A percentile compares a stretch with the other conserved stretches of the same genome.
These are phyloP conservation scores for Kregervanrija delftensis DNA, from an alignment of 805 yeast species.

Conservation along the genomic window DNA sequence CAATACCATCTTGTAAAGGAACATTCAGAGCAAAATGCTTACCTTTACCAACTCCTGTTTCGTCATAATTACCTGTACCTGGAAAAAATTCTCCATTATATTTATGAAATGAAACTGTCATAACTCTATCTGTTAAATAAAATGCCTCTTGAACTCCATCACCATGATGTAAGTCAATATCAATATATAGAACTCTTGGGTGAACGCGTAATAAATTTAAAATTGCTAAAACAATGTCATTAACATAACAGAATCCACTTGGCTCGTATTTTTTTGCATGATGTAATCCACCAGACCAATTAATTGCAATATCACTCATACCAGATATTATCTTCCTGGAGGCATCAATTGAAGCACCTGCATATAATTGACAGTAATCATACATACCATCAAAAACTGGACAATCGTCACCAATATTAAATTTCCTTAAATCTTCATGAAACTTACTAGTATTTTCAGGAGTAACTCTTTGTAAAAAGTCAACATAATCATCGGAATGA, in stretches of 20 bases:
- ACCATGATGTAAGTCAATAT: slow-evolving; percentile 94
- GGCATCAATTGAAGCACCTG: slow-evolving; percentile 94
- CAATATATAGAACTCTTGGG: slow-evolving; percentile 88
- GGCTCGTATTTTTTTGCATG: slow-evolving; percentile 96
- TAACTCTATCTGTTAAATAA: slow-evolving; percentile 88
- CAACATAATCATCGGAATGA: slow-evolving; percentile 82
- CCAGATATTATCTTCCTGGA: slow-evolving; percentile 80
- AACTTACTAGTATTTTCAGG: slow-evolving; percentile 64
- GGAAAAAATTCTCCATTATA: slow-evolving; percentile 94
- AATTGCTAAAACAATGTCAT: slow-evolving; percentile 88
- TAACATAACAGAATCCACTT: slow-evolving; percentile 90
- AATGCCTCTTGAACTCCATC: slow-evolving; percentile 98
- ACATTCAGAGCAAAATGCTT: slow-evolving; percentile 84
- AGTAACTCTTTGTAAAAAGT: slow-evolving; percentile 67
- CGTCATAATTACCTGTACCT: slow-evolving; percentile 91
- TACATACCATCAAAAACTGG: slow-evolving; percentile 94
- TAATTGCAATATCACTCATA: slow-evolving; percentile 88
- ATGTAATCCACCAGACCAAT: slow-evolving; percentile 95
- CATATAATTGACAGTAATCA: slow-evolving; percentile 80
- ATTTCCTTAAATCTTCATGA: slow-evolving; percentile 52
- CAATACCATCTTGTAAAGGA: slow-evolving; percentile 92
- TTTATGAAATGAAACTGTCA: slow-evolving; percentile 95
- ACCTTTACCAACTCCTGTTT: slow-evolving; percentile 83
- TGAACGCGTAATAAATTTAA: slow-evolving; percentile 80
- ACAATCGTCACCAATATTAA: slow-evolving; percentile 90